phyloP scores from a whole-genome alignment of 202 grass and related monocot species.

The Eragrostis tef region DNA sequence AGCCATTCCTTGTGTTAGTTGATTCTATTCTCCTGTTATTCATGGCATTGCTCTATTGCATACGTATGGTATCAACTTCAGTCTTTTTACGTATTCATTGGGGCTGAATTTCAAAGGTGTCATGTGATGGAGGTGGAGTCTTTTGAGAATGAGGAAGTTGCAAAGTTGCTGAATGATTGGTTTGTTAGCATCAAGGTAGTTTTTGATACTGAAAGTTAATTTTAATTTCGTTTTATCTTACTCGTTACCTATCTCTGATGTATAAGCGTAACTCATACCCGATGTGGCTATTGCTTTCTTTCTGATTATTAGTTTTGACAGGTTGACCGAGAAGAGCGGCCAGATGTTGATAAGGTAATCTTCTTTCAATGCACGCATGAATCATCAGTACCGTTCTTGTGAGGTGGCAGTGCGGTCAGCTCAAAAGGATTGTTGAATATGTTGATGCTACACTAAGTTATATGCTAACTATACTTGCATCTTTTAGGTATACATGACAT shows the following conservation, averaged over 20 bases:
- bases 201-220: neutral
- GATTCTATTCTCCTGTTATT: neutral
- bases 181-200: slow-evolving; percentile 98
- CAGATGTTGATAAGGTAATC: slow-evolving; percentile 97
- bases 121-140: slow-evolving; percentile 97
- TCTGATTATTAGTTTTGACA: slow-evolving; percentile 74
- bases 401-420: neutral
- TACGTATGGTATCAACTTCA: neutral
- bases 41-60: neutral
- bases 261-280: slow-evolving; percentile 9
- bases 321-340: slow-evolving; percentile 91
- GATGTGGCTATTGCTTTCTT: slow-evolving; percentile 34
- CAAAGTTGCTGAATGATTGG: slow-evolving; percentile 85
- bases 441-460: slow-evolving; percentile 6
- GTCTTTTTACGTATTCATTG: neutral
- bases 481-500: slow-evolving; percentile 97
- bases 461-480: slow-evolving; percentile 23
- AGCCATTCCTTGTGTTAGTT: neutral
- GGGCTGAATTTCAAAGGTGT: slow-evolving; percentile 62
- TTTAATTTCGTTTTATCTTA: neutral
- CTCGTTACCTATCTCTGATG: neutral
- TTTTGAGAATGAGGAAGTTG: slow-evolving; percentile 86
- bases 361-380: neutral
- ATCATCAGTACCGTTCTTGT: neutral
- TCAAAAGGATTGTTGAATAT: neutral